Conservation (phyloP, 106 monocot species). For the Triglochin maritima region DNA sequence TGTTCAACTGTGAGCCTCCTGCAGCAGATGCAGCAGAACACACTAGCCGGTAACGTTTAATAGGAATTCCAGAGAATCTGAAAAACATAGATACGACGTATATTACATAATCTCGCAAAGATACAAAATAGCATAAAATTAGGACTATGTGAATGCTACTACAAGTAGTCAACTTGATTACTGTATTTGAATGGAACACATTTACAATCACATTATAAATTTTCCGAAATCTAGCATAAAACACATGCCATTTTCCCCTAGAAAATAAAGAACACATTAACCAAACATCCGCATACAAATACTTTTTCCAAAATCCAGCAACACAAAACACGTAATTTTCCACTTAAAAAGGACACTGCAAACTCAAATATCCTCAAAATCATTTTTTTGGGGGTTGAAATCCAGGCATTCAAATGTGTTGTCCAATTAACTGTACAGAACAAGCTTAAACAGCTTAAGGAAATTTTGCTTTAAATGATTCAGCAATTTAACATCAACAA, state of each 20-base stretch:
- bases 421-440: no score
- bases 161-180: background rate
- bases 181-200: background rate
- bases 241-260: background rate
- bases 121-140: background rate
- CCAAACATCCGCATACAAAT: no score
- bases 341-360: no score
- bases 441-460: no score
- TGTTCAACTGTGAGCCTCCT: slow-evolving; percentile 33
- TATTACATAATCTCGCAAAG: background rate
- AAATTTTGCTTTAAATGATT: no score
- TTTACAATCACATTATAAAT: background rate
- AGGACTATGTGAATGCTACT: background rate
- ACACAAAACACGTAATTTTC: no score
- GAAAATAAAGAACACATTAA: no score
- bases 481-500: no score
- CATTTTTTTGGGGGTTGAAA: no score
- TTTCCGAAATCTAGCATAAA: background rate
- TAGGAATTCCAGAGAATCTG: slow-evolving; percentile 25
- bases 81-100: background rate
- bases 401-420: no score
- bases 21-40: slow-evolving; percentile 47
- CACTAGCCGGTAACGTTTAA: slow-evolving; percentile 8
- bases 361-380: no score
- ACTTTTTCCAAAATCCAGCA: no score